These are phyloP conservation scores for Biscutella laevigata DNA, from an alignment of 441 rosid species.

Conservation along the genomic window DNA sequence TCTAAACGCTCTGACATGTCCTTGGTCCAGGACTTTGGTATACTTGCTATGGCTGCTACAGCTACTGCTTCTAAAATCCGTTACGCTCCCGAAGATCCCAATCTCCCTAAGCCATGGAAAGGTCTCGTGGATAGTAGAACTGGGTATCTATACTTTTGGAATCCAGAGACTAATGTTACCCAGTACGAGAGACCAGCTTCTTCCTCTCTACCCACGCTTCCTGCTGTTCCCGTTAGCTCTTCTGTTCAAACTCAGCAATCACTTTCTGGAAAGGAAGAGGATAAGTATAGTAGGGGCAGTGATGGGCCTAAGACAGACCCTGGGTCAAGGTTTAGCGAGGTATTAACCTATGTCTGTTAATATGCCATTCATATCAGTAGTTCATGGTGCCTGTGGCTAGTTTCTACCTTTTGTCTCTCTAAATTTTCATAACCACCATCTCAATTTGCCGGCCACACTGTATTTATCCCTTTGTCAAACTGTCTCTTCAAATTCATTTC, in stretches of 20 bases:
- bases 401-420: neutral
- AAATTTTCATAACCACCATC: neutral
- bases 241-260: constrained; percentile 49
- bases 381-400: neutral
- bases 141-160: constrained; percentile 85
- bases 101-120: constrained; percentile 89
- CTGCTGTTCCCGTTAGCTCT: constrained; percentile 38
- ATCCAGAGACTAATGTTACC: constrained; percentile 82
- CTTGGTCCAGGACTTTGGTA: neutral
- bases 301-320: constrained; percentile 37
- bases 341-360: constrained; percentile 7
- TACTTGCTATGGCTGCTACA: constrained; percentile 52
- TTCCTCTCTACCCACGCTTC: constrained; percentile 26
- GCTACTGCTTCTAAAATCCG: constrained; percentile 54
- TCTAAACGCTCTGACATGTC: neutral
- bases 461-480: neutral
- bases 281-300: constrained; percentile 33
- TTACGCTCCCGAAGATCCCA: constrained; percentile 84
- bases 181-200: constrained; percentile 69
- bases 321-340: constrained; percentile 52
- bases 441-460: neutral
- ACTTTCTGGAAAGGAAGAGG: constrained; percentile 41
- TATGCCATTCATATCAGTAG: neutral
- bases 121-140: constrained; percentile 82
- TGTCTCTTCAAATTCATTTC: neutral